A percentile compares a stretch with the other conserved stretches of the same genome.
Conservation (phyloP, 257 asterid genomes). For the Solanum appendiculatum region DNA sequence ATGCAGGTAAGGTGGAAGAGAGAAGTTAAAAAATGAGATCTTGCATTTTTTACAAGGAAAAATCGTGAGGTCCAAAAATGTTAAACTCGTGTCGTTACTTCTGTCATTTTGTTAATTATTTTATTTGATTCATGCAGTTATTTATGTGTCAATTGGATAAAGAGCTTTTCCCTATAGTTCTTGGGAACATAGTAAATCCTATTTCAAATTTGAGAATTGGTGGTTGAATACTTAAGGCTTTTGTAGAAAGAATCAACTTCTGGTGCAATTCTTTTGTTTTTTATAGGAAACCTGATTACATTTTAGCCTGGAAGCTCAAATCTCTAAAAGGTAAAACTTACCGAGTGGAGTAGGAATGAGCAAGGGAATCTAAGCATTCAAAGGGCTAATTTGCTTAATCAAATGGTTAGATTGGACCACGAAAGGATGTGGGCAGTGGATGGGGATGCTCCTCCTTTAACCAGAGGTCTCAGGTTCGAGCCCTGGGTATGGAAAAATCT, state of each 20-base stretch:
- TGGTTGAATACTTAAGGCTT: no score
- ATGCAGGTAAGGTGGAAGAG: not conserved
- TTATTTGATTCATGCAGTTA: not conserved
- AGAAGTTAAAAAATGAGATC: not conserved
- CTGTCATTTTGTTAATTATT: not conserved
- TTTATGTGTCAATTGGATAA: not conserved
- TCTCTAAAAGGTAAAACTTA: not conserved
- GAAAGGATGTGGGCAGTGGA: no score
- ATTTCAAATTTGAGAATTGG: no score
- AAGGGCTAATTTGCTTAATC: not conserved
- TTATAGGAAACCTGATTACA: no score
- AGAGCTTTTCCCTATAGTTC: not conserved
- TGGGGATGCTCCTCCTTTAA: no score
- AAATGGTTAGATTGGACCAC: not conserved
- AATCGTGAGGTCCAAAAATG: not conserved
- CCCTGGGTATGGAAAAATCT: no score
- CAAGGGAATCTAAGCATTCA: not conserved
- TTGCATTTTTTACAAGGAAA: not conserved
- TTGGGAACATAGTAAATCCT: no score
- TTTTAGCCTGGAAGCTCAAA: not conserved
- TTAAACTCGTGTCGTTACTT: not conserved
- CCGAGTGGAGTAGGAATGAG: not conserved
- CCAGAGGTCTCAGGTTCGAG: no score
- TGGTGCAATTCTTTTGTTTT: no score
- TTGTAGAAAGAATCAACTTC: no score